Conservation (phyloP, 441 rosid species). For the Mallotus repandus region DNA sequence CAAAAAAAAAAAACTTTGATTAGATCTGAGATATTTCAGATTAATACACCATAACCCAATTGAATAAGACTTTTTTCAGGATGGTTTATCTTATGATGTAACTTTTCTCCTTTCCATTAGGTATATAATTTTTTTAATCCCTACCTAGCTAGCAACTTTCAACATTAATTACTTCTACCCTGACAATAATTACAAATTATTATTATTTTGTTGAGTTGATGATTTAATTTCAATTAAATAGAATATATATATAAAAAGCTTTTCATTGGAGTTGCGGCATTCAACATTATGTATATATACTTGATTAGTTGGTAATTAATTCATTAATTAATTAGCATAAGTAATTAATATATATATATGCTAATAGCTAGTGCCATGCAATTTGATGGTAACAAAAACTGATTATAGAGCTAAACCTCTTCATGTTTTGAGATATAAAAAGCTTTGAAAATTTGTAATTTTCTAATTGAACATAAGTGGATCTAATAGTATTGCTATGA, state of each 20-base stretch:
- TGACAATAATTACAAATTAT: conserved; percentile 3
- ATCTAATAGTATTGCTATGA: neutral
- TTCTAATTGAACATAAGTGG: neutral
- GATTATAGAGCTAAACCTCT: neutral
- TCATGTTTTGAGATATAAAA: neutral
- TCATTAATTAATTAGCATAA: no score
- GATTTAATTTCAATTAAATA: neutral
- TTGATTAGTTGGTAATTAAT: neutral
- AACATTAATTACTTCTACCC: neutral
- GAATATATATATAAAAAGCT: neutral
- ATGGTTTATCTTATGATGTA: conserved; percentile 1
- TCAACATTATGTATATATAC: neutral
- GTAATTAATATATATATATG: no score
- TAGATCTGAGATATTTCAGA: neutral
- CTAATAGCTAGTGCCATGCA: neutral
- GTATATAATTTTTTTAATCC: neutral
- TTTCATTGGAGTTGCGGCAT: conserved; percentile 7
- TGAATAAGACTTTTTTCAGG: neutral
- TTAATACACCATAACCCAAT: neutral
- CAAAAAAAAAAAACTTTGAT: neutral
- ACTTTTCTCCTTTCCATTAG: conserved; percentile 3
- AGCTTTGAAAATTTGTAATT: neutral
- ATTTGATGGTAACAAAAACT: neutral
- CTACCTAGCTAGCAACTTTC: neutral
- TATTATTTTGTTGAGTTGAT: neutral